Percentiles rank a stretch among this genome's conserved stretches.
Evolutionary conservation across 163 green algal species (phyloP).

Genomic region (Volvox carteri): DNA sequence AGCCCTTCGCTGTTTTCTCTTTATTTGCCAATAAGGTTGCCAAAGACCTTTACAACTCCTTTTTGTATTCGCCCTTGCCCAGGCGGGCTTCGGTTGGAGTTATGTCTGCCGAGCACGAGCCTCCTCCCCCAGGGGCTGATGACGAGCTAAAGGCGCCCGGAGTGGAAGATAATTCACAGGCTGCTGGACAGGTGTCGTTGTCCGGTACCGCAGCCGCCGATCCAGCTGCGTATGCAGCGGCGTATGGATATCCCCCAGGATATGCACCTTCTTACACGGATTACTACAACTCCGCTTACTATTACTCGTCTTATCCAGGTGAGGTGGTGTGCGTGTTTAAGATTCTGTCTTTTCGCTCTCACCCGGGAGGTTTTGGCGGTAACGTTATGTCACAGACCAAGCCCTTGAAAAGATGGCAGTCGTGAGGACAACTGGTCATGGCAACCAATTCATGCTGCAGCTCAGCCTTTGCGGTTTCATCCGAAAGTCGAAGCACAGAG

Average conservation of each 20-base stretch:
- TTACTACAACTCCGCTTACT: conserved; percentile 51
- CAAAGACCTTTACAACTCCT: no score
- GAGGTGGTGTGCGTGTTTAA: background rate
- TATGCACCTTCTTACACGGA: conserved; percentile 51
- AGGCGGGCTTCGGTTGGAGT: background rate
- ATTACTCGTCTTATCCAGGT: conserved; percentile 50
- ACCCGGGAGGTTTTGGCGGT: background rate
- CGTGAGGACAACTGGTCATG: background rate
- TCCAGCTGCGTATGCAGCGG: conserved; percentile 46
- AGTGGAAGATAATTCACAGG: background rate
- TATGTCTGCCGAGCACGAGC: conserved; percentile 34
- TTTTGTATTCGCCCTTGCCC: background rate
- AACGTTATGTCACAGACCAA: conserved; percentile 32
- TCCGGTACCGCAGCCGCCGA: conserved; percentile 7
- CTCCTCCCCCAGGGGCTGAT: background rate
- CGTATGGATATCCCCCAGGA: conserved; percentile 46
- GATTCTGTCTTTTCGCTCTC: background rate
- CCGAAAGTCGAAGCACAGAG: background rate
- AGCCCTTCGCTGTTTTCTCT: no score
- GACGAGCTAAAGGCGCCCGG: conserved; percentile 31
- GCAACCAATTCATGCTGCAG: background rate
- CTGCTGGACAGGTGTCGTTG: background rate
- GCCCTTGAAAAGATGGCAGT: background rate
- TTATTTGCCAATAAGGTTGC: no score
- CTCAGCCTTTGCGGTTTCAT: background rate